These are phyloP conservation scores for Tuber aestivum DNA, from an alignment of 495 filamentous ascomycete species.

Conservation along the genomic window DNA sequence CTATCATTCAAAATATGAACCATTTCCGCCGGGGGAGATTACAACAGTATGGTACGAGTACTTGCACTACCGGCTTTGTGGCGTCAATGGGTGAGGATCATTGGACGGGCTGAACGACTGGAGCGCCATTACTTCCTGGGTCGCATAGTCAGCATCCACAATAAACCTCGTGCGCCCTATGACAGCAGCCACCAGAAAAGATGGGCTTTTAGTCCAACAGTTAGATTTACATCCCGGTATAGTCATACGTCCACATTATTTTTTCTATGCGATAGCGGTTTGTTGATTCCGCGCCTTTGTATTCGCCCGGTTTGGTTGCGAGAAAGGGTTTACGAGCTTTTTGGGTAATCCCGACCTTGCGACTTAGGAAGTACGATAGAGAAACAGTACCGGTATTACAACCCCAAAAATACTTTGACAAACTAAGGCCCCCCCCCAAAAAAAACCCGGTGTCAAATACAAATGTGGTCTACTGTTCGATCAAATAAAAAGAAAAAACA, in stretches of 20 bases:
- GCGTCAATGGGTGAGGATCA: background rate
- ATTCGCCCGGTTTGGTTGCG: too few species aligned
- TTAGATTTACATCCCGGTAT: too few species aligned
- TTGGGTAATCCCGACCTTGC: background rate
- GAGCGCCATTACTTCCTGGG: background rate
- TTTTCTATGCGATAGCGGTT: too few species aligned
- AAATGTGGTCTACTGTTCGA: background rate
- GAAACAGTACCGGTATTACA: background rate
- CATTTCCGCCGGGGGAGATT: background rate
- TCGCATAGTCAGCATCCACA: too few species aligned
- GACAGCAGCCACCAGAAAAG: too few species aligned
- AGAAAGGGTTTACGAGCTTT: background rate
- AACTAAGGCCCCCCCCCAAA: too few species aligned
- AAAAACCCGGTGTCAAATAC: background rate
- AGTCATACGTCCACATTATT: too few species aligned
- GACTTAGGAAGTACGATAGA: background rate
- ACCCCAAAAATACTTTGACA: too few species aligned
- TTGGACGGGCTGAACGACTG: background rate
- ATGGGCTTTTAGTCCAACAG: too few species aligned
- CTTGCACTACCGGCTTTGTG: background rate
- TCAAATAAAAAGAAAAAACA: background rate
- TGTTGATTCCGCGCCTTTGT: too few species aligned
- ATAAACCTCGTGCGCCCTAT: too few species aligned
- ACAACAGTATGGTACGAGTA: background rate
- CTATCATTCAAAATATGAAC: background rate